These are phyloP conservation scores for Pythium rishiriense DNA, from an alignment of 352 stramenopile species.

Conservation along the genomic window DNA sequence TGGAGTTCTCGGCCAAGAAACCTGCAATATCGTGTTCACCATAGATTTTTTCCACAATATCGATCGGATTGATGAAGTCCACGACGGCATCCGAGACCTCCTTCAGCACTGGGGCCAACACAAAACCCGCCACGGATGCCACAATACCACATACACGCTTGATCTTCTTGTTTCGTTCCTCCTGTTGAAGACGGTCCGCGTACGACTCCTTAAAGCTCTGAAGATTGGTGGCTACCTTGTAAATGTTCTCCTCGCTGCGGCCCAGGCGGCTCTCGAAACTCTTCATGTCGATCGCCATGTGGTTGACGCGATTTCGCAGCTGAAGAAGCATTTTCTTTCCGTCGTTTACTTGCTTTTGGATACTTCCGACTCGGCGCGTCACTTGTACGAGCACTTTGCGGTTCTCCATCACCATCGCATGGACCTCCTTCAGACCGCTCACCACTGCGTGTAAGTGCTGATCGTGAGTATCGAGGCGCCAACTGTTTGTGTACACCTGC, in stretches of 20 bases:
- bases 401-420: constrained; percentile 13
- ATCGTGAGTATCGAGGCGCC: constrained; percentile 13
- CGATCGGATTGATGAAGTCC: constrained; percentile 24
- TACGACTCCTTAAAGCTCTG: not conserved
- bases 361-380: not conserved
- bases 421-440: not conserved
- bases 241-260: not conserved
- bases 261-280: not conserved
- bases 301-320: not conserved
- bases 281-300: not conserved
- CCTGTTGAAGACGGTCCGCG: not conserved
- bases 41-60: constrained; percentile 18
- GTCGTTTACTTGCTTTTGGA: not conserved
- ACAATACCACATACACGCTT: constrained; percentile 25
- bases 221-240: not conserved
- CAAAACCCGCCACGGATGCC: constrained; percentile 22
- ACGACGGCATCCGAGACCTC: constrained; percentile 24
- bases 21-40: constrained; percentile 11
- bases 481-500: constrained; percentile 10
- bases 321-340: not conserved
- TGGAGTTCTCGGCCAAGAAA: constrained; percentile 3
- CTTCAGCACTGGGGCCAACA: constrained; percentile 28
- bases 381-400: not conserved
- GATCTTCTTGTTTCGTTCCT: constrained; percentile 21
- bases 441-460: not conserved